These are phyloP conservation scores for Neonectria neomacrospora DNA, from an alignment of 2,329 filamentous ascomycete species.

Conservation along the genomic window DNA sequence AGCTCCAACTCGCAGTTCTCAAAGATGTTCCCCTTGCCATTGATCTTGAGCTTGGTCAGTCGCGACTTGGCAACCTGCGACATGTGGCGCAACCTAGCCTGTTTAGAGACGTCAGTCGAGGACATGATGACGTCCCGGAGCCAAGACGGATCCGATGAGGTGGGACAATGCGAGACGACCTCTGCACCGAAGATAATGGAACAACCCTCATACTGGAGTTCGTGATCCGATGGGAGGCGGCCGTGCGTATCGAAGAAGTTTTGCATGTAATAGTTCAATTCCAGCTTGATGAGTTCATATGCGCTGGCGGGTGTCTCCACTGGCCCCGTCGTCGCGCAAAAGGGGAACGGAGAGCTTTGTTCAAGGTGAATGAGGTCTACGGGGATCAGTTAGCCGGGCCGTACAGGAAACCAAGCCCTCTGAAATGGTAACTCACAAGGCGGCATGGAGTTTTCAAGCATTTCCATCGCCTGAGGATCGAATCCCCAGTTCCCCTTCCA, in stretches of 20 bases:
- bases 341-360: constrained; percentile 34
- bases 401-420: no score
- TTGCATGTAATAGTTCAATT: constrained; percentile 46
- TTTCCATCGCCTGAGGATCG: constrained; percentile 48
- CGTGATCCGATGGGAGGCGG: constrained; percentile 32
- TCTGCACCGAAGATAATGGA: constrained; percentile 44
- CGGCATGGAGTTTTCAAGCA: constrained; percentile 55
- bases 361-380: constrained; percentile 22
- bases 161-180: constrained; percentile 5
- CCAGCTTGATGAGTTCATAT: constrained; percentile 52
- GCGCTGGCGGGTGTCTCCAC: constrained; percentile 37
- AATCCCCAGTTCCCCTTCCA: constrained; percentile 59
- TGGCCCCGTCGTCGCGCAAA: constrained; percentile 34
- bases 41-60: constrained; percentile 31
- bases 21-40: constrained; percentile 44
- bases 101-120: constrained; percentile 15
- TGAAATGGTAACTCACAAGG: constrained; percentile 47
- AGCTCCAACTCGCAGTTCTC: constrained; percentile 38
- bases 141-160: constrained; percentile 35
- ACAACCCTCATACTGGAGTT: constrained; percentile 32
- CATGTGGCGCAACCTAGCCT: constrained; percentile 22
- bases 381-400: no score
- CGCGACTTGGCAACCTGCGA: not conserved
- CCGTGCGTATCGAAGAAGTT: constrained; percentile 37
- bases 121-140: constrained; percentile 42